Evolutionary conservation across 2,329 filamentous ascomycete genomes (phyloP).

Genomic region (Diaporthe sp.): DNA sequence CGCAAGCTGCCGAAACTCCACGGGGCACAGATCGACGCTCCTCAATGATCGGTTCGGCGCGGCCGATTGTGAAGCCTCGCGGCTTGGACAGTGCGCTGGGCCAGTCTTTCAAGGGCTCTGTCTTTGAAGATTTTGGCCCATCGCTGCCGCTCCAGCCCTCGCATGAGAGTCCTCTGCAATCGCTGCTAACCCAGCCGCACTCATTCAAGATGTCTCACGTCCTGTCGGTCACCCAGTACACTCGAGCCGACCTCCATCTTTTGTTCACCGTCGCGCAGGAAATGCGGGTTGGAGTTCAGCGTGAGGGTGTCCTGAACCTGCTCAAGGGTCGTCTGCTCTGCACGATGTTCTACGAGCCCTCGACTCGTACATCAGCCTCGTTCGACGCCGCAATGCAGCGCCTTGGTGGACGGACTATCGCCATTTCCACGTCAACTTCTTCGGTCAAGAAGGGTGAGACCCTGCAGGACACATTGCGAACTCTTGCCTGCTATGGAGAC

Average conservation of each 20-base stretch:
- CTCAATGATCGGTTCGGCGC: slow-evolving; percentile 51
- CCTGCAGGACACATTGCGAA: slow-evolving; percentile 93
- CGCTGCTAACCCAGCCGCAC: slow-evolving; percentile 81
- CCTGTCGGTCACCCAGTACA: slow-evolving; percentile 92
- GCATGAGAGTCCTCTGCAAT: slow-evolving; percentile 73
- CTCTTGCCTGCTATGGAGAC: slow-evolving; percentile 93
- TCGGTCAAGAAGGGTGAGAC: slow-evolving; percentile 96
- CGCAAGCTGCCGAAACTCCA: slow-evolving; percentile 47
- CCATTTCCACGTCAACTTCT: slow-evolving; percentile 85
- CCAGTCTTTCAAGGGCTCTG: slow-evolving; percentile 46
- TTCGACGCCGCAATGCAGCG: slow-evolving; percentile 99
- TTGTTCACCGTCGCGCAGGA: slow-evolving; percentile 98
- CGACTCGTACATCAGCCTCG: slow-evolving; percentile 93
- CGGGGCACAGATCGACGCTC: slow-evolving; percentile 50
- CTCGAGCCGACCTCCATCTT: slow-evolving; percentile 87
- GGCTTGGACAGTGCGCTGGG: slow-evolving; percentile 53
- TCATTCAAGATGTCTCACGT: slow-evolving; percentile 93
- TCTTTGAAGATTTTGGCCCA: slow-evolving; percentile 62
- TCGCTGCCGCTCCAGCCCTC: slow-evolving; percentile 64
- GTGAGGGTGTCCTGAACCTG: slow-evolving; percentile 88
- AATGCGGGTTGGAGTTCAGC: slow-evolving; percentile 95
- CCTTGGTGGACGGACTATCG: slow-evolving; percentile 88
- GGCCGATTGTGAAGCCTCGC: slow-evolving; percentile 52
- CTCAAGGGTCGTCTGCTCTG: slow-evolving; percentile 89
- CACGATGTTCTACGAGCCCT: slow-evolving; percentile 98